Evolutionary conservation across 306 rosid genomes (phyloP).

Genomic region (Cajanus cajan): DNA sequence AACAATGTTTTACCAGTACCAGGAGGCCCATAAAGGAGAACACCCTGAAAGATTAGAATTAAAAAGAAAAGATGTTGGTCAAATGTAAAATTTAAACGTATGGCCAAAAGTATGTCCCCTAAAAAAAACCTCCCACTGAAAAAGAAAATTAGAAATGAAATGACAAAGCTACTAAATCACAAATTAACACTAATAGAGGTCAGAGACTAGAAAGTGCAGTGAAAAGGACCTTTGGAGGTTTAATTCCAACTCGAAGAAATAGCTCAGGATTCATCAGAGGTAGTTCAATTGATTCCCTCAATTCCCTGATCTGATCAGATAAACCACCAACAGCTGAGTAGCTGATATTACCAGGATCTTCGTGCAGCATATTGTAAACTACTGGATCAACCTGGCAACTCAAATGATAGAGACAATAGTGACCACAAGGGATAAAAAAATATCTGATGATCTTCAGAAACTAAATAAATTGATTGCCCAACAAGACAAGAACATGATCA

Average conservation of each 20-base stretch:
- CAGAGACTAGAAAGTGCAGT: neutral
- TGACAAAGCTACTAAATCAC: neutral
- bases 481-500: neutral
- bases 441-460: constrained; percentile 1
- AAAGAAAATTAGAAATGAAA: neutral
- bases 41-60: constrained; percentile 62
- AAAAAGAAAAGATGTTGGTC: constrained; percentile 4
- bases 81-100: constrained; percentile 19
- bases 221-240: constrained; percentile 88
- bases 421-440: neutral
- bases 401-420: constrained; percentile 26
- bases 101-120: no score
- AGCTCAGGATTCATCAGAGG: constrained; percentile 99
- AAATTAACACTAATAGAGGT: neutral
- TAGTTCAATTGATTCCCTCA: constrained; percentile 91
- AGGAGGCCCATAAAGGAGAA: constrained; percentile 97
- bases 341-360: constrained; percentile 97
- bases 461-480: neutral
- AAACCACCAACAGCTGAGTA: constrained; percentile 99
- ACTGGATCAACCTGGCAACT: constrained; percentile 82
- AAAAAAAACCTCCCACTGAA: neutral
- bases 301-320: constrained; percentile 94
- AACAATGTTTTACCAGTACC: constrained; percentile 96
- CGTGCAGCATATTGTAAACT: constrained; percentile 94
- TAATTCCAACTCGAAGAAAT: constrained; percentile 90